phyloP scores from a whole-genome alignment of 2,329 filamentous ascomycete species.

The Trichoderma breve region DNA sequence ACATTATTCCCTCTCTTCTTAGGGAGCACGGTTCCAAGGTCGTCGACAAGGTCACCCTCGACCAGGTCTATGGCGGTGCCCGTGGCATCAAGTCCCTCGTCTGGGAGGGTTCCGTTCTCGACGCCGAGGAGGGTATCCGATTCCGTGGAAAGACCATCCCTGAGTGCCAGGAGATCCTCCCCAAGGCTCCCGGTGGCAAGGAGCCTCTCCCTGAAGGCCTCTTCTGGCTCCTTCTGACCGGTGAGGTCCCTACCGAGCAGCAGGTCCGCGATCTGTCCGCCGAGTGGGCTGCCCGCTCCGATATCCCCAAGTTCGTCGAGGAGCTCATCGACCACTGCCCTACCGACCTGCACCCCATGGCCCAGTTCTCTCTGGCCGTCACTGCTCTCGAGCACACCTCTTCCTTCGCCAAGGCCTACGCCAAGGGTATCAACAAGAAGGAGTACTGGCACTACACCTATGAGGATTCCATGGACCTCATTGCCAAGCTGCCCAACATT shows the following conservation, averaged over 20 bases:
- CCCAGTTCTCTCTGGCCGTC: slow-evolving; percentile 96
- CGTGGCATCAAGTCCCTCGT: slow-evolving; percentile 98
- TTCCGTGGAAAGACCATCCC: slow-evolving; percentile 99
- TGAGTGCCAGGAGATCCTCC: slow-evolving; percentile 95
- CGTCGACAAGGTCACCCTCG: slow-evolving; percentile 94
- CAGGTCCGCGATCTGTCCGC: slow-evolving; percentile 97
- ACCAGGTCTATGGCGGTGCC: slow-evolving; percentile 99
- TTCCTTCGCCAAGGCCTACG: slow-evolving; percentile 96
- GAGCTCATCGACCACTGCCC: slow-evolving; percentile 99
- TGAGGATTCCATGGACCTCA: slow-evolving; percentile 99
- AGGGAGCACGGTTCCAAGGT: slow-evolving; percentile 96
- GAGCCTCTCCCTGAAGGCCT: slow-evolving; percentile 98
- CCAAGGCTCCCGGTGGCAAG: slow-evolving; percentile 93
- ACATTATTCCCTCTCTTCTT: slow-evolving; percentile 21
- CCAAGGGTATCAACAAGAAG: slow-evolving; percentile 98
- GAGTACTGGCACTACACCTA: slow-evolving; percentile 99
- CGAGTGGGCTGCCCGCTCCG: slow-evolving; percentile 97
- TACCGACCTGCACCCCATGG: slow-evolving; percentile 98
- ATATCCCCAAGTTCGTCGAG: slow-evolving; percentile 96
- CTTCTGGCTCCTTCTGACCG: slow-evolving; percentile 99
- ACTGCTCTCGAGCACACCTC: slow-evolving; percentile 98
- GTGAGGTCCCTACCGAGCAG: slow-evolving; percentile 95
- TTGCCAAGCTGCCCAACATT: slow-evolving; percentile 98
- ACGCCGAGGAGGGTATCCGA: slow-evolving; percentile 97
- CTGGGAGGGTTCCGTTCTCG: slow-evolving; percentile 98